Evolutionary conservation across 2,329 filamentous ascomycete species (phyloP), one percentile per base, ranked within the genome.

Genomic region (Neurospora crassa): DNA sequence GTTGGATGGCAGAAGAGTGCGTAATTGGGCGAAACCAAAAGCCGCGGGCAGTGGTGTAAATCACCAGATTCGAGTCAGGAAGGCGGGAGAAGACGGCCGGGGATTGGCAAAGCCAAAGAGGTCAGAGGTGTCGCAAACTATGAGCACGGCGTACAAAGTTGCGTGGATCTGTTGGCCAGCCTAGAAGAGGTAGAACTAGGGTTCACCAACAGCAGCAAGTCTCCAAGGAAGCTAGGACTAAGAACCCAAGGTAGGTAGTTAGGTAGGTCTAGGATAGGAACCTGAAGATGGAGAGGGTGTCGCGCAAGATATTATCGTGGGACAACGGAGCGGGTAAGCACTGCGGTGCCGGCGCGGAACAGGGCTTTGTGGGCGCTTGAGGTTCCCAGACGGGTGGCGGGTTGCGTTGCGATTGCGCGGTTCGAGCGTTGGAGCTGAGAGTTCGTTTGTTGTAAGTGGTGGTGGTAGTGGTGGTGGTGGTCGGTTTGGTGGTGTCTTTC

Each of bases 301-400:
- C 59, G 69, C 16, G 71, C 71, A 70, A 72, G 69, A 71, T 71
- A 73, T 72, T 71, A 53, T 74, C 69, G 72, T 74, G 53, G 71
- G 70, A 74, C 73, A 73, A 72, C 70, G 29, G 53, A 63, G 70
- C 67, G 40, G 67, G 68, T 67, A 72, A 42, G 72, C 69, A 69
- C 68, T 68, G 71, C 71, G 45, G 67, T 68, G 69, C 45, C 29
- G 43, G 34, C 47, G 68, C 42, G 20, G 68, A 53, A n/a, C 42
- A 43, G 43, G 24, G 37, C 29, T 16, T 20, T 47, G 20, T 37
- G 29, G 37, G 53, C 53, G 53, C 53, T 63, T 63, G 53, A 37
- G 14, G 24, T n/a, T 34, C 16, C 14, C 11, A 37, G 53, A 63
- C 29, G 53, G 16, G 53, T 37, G 53, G 29, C 53, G 53, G 53